These are phyloP conservation scores for Trichoderma citrinoviride DNA, from an alignment of 2,329 filamentous ascomycete species.

Conservation along the genomic window DNA sequence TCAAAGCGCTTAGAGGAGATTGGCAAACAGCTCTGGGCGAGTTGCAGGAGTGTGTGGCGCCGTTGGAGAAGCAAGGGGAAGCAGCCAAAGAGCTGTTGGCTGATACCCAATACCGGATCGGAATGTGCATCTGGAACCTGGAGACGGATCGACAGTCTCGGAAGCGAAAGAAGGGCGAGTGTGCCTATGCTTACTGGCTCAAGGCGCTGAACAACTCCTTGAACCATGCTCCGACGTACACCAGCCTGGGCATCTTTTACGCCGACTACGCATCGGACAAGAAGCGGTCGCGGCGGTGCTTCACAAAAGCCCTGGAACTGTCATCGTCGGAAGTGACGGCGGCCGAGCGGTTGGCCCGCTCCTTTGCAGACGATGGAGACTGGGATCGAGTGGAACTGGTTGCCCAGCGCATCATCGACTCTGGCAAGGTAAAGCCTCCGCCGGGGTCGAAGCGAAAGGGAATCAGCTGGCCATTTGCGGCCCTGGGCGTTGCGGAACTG, in stretches of 20 bases:
- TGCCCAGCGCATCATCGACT: conserved; percentile 85
- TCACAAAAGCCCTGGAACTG: conserved; percentile 93
- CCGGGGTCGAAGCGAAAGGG: conserved; percentile 92
- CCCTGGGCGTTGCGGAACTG: conserved; percentile 88
- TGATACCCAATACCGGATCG: conserved; percentile 82
- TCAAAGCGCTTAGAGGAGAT: conserved; percentile 78
- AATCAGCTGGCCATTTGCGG: conserved; percentile 93
- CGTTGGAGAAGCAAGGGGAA: conserved; percentile 60
- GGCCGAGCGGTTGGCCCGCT: conserved; percentile 79
- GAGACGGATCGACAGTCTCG: conserved; percentile 71
- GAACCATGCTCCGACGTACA: conserved; percentile 87
- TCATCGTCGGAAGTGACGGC: conserved; percentile 83
- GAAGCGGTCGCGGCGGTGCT: conserved; percentile 83
- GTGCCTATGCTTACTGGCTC: conserved; percentile 78
- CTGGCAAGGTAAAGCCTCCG: conserved; percentile 85
- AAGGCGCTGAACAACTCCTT: conserved; percentile 81
- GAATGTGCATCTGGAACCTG: conserved; percentile 81
- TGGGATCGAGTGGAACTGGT: conserved; percentile 97
- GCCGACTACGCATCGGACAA: conserved; percentile 86
- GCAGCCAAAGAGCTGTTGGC: conserved; percentile 68
- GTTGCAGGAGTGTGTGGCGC: conserved; percentile 65
- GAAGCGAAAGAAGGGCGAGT: conserved; percentile 68
- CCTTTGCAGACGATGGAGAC: conserved; percentile 85
- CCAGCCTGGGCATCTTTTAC: conserved; percentile 85
- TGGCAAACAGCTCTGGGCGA: conserved; percentile 65